Percentiles rank a stretch among this genome's conserved stretches.
Evolutionary conservation across 768 basidiomycete species (phyloP).

Genomic region (Chiua virens): DNA sequence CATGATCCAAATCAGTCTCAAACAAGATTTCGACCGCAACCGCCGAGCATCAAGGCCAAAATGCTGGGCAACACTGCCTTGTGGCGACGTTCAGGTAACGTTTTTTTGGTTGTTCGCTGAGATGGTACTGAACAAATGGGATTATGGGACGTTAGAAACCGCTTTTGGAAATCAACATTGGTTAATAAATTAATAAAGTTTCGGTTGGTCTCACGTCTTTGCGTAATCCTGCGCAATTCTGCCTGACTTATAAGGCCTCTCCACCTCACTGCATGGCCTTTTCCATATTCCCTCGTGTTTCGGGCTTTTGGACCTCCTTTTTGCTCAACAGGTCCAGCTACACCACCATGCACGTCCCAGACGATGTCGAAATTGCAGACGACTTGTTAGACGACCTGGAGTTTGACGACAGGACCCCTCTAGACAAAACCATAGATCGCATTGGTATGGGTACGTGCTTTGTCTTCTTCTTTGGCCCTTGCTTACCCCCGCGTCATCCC

Average conservation of each 20-base stretch:
- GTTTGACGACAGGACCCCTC: constrained; percentile 51
- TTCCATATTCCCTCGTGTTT: constrained; percentile 46
- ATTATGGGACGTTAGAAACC: too few relatives aligned
- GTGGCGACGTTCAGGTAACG: too few relatives aligned
- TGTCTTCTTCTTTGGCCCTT: neutral
- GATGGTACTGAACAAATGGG: too few relatives aligned
- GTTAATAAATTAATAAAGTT: too few relatives aligned
- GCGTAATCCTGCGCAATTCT: constrained; percentile 15
- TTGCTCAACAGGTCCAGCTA: constrained; percentile 33
- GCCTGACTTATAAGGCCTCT: neutral
- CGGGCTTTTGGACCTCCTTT: constrained; percentile 47
- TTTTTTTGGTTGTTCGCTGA: too few relatives aligned
- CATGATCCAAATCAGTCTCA: neutral
- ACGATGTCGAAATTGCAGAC: constrained; percentile 28
- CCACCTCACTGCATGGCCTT: constrained; percentile 30
- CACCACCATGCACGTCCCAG: constrained; percentile 39
- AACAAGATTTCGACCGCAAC: neutral
- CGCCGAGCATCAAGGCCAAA: too few relatives aligned
- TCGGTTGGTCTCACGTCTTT: constrained; percentile 6
- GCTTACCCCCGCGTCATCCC: neutral
- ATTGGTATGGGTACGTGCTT: constrained; percentile 79
- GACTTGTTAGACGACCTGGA: constrained; percentile 21
- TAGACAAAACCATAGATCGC: constrained; percentile 86
- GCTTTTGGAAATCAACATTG: neutral
- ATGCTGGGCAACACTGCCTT: too few relatives aligned